Evolutionary conservation across 2,329 filamentous ascomycete species (phyloP).

Genomic region (Stemphylium vesicarium): DNA sequence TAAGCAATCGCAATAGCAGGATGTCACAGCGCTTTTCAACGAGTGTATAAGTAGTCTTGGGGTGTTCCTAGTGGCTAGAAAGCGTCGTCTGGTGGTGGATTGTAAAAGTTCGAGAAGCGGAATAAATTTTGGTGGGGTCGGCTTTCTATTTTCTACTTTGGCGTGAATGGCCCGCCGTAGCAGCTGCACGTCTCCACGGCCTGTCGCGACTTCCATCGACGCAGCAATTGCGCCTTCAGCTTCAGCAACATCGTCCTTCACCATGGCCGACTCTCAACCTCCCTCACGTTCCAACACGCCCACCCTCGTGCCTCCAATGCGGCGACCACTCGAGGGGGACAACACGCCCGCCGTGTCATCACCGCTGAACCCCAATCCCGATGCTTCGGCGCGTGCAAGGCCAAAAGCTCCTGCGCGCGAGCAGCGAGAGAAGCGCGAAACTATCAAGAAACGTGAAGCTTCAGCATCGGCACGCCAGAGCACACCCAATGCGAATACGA

Average conservation of each 20-base stretch:
- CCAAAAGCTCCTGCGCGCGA: conserved; percentile 48
- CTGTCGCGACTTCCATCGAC: conserved; percentile 12
- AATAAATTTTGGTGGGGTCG: conserved; percentile 24
- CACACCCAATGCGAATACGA: conserved; percentile 49
- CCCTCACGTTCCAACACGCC: conserved; percentile 48
- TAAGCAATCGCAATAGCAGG: not conserved
- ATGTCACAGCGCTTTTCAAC: no score
- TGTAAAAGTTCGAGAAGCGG: conserved; percentile 15
- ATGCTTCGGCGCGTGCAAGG: conserved; percentile 53
- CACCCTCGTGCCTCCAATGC: conserved; percentile 58
- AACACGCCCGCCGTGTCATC: conserved; percentile 75
- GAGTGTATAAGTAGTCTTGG: not conserved
- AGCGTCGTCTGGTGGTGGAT: not conserved
- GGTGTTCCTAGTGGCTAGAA: not conserved
- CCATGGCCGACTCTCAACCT: conserved; percentile 46
- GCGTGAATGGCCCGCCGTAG: conserved; percentile 23
- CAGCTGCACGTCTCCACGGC: conserved; percentile 14
- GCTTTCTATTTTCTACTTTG: not conserved
- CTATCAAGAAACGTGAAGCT: conserved; percentile 61
- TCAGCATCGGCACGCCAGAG: conserved; percentile 47
- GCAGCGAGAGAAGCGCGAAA: conserved; percentile 60
- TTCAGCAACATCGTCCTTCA: conserved; percentile 6
- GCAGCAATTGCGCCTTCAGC: conserved; percentile 9
- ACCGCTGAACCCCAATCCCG: conserved; percentile 71
- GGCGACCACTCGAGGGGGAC: conserved; percentile 71